These are phyloP conservation scores for Megacollybia marginata DNA, from an alignment of 768 basidiomycete species.

Conservation along the genomic window DNA sequence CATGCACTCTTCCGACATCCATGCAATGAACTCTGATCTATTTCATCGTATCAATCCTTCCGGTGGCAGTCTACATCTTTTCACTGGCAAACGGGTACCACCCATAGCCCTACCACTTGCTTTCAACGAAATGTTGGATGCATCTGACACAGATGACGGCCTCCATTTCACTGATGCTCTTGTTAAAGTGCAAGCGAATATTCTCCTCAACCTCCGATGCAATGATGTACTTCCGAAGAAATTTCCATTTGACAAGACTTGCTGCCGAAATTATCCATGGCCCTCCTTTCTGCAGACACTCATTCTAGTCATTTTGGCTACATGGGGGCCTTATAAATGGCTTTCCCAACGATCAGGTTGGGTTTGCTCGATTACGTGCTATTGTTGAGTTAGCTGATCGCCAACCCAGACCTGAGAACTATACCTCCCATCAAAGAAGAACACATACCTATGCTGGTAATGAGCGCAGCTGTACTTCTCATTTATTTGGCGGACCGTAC, in stretches of 20 bases:
- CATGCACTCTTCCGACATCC: conserved; percentile 73
- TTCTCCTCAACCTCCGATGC: conserved; percentile 76
- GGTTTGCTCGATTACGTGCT: neutral
- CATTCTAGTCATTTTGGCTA: conserved; percentile 37
- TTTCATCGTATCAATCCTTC: conserved; percentile 52
- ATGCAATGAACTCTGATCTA: conserved; percentile 88
- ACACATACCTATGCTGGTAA: conserved; percentile 43
- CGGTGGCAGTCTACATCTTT: conserved; percentile 17
- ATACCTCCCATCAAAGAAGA: conserved; percentile 25
- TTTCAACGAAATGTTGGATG: conserved; percentile 75
- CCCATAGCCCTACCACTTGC: conserved; percentile 62
- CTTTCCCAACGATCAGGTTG: conserved; percentile 15
- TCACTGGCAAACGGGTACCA: conserved; percentile 13
- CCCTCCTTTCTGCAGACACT: conserved; percentile 51
- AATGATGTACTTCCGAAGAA: conserved; percentile 60
- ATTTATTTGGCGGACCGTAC: conserved; percentile 83
- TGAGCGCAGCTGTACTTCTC: conserved; percentile 59
- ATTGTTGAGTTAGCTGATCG: neutral
- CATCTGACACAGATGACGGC: conserved; percentile 74
- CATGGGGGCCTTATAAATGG: conserved; percentile 46
- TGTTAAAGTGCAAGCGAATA: conserved; percentile 61
- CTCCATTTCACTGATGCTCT: conserved; percentile 68
- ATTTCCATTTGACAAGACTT: conserved; percentile 69
- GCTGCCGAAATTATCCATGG: conserved; percentile 71
- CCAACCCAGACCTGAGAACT: conserved; percentile 3